Percentiles rank a stretch among this genome's conserved stretches.
Conservation (phyloP, 345 rosid genomes). For the Aquilaria sinensis region DNA sequence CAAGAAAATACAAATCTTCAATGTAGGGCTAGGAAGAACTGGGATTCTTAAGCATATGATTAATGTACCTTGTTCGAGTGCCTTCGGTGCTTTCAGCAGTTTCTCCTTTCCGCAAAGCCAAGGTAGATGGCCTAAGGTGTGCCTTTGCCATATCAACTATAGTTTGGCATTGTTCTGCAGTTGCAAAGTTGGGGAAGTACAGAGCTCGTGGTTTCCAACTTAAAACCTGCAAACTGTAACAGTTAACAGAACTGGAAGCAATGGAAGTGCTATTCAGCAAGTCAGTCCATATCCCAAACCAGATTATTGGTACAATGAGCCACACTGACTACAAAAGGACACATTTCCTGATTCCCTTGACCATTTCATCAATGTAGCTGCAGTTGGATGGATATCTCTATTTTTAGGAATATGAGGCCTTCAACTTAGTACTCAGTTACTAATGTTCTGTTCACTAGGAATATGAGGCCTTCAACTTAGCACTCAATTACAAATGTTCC, state of each 20-base stretch:
- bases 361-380: not conserved
- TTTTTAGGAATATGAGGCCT: not conserved
- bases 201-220: constrained; percentile 78
- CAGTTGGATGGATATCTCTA: not conserved
- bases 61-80: constrained; percentile 61
- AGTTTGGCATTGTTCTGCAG: constrained; percentile 46
- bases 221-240: constrained; percentile 36
- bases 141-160: constrained; percentile 47
- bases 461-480: not conserved
- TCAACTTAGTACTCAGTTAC: not conserved
- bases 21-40: too few species aligned
- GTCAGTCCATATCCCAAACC: not conserved
- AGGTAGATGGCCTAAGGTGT: constrained; percentile 46
- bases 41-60: not conserved
- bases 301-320: too few species aligned
- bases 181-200: constrained; percentile 66
- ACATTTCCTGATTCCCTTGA: not conserved
- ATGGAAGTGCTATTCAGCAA: not conserved
- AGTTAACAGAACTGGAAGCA: not conserved
- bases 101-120: constrained; percentile 74
- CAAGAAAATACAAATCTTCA: not conserved
- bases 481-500: too few species aligned
- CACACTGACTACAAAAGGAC: too few species aligned
- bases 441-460: not conserved
- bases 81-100: constrained; percentile 58